A percentile compares a stretch with the other conserved stretches of the same genome.
phyloP scores from a whole-genome alignment of 148 eudicot genomes.

The Rhododendron henanense region DNA sequence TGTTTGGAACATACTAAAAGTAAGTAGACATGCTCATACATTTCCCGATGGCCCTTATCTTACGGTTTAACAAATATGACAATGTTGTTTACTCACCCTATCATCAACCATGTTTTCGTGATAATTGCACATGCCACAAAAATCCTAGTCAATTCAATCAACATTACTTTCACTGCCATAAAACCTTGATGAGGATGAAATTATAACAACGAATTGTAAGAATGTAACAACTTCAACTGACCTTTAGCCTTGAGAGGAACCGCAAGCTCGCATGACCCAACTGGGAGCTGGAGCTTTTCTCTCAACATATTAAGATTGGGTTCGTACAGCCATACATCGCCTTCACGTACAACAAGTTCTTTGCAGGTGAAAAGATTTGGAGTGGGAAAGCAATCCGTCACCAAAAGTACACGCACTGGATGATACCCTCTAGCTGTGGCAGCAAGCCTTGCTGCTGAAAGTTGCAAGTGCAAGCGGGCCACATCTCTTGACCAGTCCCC shows the following conservation, averaged over 20 bases:
- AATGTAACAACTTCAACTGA: slow-evolving; percentile 19
- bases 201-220: not conserved
- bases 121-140: not conserved
- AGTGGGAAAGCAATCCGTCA: slow-evolving; percentile 79
- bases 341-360: slow-evolving; percentile 61
- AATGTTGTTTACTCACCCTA: not conserved
- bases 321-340: slow-evolving; percentile 73
- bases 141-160: not conserved
- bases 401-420: slow-evolving; percentile 61
- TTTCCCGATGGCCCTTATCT: not conserved
- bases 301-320: slow-evolving; percentile 66
- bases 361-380: slow-evolving; percentile 88
- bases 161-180: not conserved
- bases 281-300: slow-evolving; percentile 81
- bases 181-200: not conserved
- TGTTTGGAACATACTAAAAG: not conserved
- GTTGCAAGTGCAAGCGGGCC: slow-evolving; percentile 84
- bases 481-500: slow-evolving; percentile 78
- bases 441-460: slow-evolving; percentile 80
- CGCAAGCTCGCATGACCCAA: slow-evolving; percentile 93
- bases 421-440: slow-evolving; percentile 59
- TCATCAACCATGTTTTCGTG: not conserved
- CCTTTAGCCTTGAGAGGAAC: slow-evolving; percentile 86
- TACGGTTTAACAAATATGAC: not conserved
- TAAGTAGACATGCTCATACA: not conserved